These are phyloP conservation scores for Straminergon stramineum DNA, from an alignment of 225 moss, liverwort and hornwort genomes.

Conservation along the genomic window DNA sequence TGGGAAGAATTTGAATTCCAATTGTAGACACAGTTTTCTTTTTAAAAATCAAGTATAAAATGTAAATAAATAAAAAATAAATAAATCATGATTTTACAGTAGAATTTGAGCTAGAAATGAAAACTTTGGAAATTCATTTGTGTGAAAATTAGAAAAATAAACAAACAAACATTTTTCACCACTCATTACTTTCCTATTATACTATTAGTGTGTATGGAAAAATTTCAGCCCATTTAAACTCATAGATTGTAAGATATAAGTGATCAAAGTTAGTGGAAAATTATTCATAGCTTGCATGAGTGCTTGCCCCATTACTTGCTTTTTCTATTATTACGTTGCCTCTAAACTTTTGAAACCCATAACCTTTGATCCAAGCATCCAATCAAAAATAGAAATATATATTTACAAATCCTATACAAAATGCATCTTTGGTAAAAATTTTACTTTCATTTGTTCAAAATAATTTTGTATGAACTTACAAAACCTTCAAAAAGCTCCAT, in stretches of 20 bases:
- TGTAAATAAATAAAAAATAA: no score
- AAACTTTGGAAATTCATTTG: no score
- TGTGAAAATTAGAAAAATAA: no score
- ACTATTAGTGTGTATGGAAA: background rate
- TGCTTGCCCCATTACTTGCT: no score
- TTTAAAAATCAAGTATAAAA: no score
- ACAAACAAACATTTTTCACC: no score
- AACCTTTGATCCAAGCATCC: background rate
- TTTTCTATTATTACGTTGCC: fast-evolving
- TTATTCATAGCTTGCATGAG: background rate
- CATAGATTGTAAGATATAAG: background rate
- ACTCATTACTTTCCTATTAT: fast-evolving
- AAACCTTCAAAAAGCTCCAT: background rate
- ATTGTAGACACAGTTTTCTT: no score
- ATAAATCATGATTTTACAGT: no score
- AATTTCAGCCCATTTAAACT: background rate
- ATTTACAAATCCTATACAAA: background rate
- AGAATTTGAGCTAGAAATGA: no score
- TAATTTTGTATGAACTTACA: background rate
- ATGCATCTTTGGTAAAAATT: background rate
- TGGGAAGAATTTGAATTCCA: no score
- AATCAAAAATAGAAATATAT: background rate
- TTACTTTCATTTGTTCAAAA: background rate
- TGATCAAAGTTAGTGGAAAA: background rate
- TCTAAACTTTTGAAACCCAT: background rate